A percentile compares a stretch with the other conserved stretches of the same genome.
Conservation (phyloP, 1,284 basidiomycete species). For the Violaceomyces palustris region DNA sequence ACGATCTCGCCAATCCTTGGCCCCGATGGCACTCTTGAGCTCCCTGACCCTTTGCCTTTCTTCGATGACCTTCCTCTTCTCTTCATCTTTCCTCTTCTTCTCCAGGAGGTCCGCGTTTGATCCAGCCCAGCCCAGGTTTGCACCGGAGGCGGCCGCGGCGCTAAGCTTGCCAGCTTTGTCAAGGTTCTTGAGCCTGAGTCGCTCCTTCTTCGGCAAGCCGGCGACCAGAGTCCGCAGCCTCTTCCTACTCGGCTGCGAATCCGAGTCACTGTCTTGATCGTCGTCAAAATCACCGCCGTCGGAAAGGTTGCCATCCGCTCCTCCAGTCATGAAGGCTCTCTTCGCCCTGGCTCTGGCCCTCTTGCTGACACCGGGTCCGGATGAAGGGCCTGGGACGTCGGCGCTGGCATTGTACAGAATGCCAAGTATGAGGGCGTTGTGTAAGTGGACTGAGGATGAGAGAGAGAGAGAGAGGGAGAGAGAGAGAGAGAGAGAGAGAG, state of each 20-base stretch:
- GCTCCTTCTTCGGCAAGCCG: slow-evolving; percentile 40
- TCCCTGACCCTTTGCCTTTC: slow-evolving; percentile 46
- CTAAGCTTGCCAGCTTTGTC: slow-evolving; percentile 31
- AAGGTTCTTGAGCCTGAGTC: slow-evolving; percentile 41
- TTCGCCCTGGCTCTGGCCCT: slow-evolving; percentile 13
- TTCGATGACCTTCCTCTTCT: slow-evolving; percentile 43
- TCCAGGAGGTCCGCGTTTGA: slow-evolving; percentile 51
- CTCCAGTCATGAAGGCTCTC: slow-evolving; percentile 4
- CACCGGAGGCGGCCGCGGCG: slow-evolving; percentile 11
- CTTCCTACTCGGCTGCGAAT: slow-evolving; percentile 39
- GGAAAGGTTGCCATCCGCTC: too few species aligned
- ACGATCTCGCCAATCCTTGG: slow-evolving; percentile 39
- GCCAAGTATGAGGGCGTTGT: slow-evolving; percentile 55
- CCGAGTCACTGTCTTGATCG: slow-evolving; percentile 6
- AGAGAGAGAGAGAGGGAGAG: not conserved
- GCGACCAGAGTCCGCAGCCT: slow-evolving; percentile 45
- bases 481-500: too few species aligned
- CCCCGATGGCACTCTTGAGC: slow-evolving; percentile 44
- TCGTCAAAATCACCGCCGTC: slow-evolving; percentile 25
- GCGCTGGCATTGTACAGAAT: slow-evolving; percentile 54
- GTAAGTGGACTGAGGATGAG: slow-evolving; percentile 49
- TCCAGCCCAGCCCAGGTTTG: slow-evolving; percentile 46
- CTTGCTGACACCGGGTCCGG: slow-evolving; percentile 5
- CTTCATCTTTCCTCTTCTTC: slow-evolving; percentile 51
- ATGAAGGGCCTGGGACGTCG: slow-evolving; percentile 39